Percentiles rank a stretch among this genome's conserved stretches.
phyloP scores from a whole-genome alignment of 1,284 basidiomycete species.

The Cryptococcus jaspeensis region DNA sequence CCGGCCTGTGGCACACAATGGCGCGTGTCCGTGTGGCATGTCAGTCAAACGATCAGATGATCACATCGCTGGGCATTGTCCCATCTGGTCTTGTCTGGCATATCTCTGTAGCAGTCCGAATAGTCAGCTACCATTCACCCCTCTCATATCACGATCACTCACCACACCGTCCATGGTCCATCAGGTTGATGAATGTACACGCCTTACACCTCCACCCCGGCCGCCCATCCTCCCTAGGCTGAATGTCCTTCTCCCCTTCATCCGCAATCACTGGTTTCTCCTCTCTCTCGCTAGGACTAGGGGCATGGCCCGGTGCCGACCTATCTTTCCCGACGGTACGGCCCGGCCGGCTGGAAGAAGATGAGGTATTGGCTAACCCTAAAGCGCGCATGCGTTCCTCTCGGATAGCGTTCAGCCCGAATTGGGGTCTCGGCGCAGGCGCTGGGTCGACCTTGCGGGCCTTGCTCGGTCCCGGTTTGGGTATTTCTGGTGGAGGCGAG shows the following conservation, averaged over 20 bases:
- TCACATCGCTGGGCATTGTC: constrained; percentile 13
- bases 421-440: background rate
- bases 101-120: constrained; percentile 27
- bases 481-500: too few relatives aligned
- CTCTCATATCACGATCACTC: constrained; percentile 13
- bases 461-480: too few relatives aligned
- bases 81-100: constrained; percentile 36
- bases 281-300: background rate
- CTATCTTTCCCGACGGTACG: constrained; percentile 4
- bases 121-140: background rate
- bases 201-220: constrained; percentile 29
- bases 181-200: constrained; percentile 37
- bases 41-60: too few relatives aligned
- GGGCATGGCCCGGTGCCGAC: background rate
- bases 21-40: too few relatives aligned
- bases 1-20: too few relatives aligned
- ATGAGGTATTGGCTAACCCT: constrained; percentile 6
- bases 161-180: constrained; percentile 39
- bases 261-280: background rate
- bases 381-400: constrained; percentile 26
- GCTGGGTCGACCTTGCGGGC: background rate
- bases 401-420: constrained; percentile 6
- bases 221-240: constrained; percentile 7
- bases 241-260: background rate
- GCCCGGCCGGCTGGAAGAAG: constrained; percentile 1